Base-by-base conservation (phyloP, 176 grass and related monocot species). In the Triticum monococcum region DNA sequence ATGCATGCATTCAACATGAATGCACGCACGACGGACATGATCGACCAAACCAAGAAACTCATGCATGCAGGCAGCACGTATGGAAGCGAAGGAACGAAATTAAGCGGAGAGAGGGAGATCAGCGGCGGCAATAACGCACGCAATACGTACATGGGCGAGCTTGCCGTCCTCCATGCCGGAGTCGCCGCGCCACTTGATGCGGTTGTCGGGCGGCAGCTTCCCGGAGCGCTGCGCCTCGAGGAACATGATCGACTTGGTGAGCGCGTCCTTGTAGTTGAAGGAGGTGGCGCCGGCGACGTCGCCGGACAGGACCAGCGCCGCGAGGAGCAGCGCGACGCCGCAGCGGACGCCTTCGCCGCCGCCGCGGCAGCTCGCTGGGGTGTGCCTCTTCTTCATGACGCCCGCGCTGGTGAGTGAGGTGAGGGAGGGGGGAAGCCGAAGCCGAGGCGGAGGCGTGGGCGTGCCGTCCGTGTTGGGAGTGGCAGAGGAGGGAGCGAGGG, bases 221-320 rank as follows among this genome's bases (percentile, higher is more conserved):
- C 97, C 97, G 26, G 97, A 99, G 37, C 94, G 82, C 75, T 99
- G 97, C 43, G 94, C 97, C 87, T 99, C 97, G 54, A 96, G 97
- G 82, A 99, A 99, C 43, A 96, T 69, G 86, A 99, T 92, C 24
- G 94, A 86, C 88, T 94, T 99, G 43, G 85, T 87, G 4, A 99
- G 89, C 23, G 97, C 97, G 14, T 96, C 97, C 83, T 89, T 91
- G 87, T 99, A 99, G 89, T 96, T 41, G 74, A 89, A 91, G 0
- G 81, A 64, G 11, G 23, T 41, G 3, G n/a, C 82, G 45, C 75
- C 81, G 20, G 17, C 85, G 62, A 82, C 73, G 61, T 83, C 83
- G 79, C 78, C 82, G 48, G 86, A 85, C 40, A 95, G 72, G 52
- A 74, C 88, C 22, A 98, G 91, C 56, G 89, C 80, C 45, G 79